Conservation (phyloP, 768 basidiomycete genomes). For the Termitomyces sp. region DNA sequence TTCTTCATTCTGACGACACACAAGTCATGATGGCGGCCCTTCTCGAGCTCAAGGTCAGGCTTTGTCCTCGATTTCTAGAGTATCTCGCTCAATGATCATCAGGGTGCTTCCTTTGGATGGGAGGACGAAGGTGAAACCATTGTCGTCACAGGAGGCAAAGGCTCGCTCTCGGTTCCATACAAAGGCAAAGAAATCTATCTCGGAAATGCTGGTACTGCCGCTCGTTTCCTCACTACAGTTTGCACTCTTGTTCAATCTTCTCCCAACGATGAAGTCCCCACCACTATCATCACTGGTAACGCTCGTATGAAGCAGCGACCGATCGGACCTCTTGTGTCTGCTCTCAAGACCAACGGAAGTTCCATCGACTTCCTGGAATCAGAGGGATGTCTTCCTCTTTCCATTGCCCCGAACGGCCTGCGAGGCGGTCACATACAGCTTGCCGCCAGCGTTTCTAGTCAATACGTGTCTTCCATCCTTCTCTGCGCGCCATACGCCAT, state of each 20-base stretch:
- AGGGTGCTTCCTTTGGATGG: constrained; percentile 93
- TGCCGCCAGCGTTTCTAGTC: constrained; percentile 91
- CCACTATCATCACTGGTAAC: constrained; percentile 91
- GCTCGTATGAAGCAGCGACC: constrained; percentile 99
- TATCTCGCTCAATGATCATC: constrained; percentile 1
- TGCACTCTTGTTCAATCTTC: constrained; percentile 75
- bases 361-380: constrained; percentile 73
- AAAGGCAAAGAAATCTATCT: constrained; percentile 89
- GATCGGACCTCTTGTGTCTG: constrained; percentile 90
- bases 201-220: constrained; percentile 95
- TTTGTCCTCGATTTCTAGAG: constrained; percentile 1
- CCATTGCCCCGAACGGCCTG: constrained; percentile 79
- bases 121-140: constrained; percentile 96
- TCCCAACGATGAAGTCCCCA: constrained; percentile 29
- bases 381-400: constrained; percentile 81
- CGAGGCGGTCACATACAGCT: constrained; percentile 79
- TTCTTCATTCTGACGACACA: constrained; percentile 96
- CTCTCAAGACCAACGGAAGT: constrained; percentile 77
- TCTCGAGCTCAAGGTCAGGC: constrained; percentile 70
- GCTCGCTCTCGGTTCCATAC: constrained; percentile 69
- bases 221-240: constrained; percentile 94
- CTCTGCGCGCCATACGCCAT: constrained; percentile 93
- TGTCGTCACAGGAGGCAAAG: constrained; percentile 84
- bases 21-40: constrained; percentile 99
- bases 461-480: constrained; percentile 97